Evolutionary conservation across 1,284 basidiomycete species (phyloP).

Genomic region (Puccinia triticina): DNA sequence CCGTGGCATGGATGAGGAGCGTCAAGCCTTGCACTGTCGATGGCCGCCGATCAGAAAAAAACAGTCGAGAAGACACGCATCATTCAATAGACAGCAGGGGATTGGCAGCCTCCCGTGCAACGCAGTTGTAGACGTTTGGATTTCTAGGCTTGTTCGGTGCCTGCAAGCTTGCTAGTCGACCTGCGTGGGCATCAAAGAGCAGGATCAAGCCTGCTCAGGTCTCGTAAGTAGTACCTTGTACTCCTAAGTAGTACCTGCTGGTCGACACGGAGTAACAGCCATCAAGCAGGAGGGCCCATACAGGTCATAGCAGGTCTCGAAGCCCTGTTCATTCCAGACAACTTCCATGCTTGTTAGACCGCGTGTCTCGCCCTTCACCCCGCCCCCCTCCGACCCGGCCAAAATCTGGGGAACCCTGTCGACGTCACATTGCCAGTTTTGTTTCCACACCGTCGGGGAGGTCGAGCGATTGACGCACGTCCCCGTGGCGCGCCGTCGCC

Average conservation of each 20-base stretch:
- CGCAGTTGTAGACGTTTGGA: background rate
- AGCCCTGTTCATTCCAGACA: background rate
- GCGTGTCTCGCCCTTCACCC: too few species aligned
- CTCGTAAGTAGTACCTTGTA: background rate
- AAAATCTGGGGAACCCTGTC: too few species aligned
- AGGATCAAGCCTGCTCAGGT: background rate
- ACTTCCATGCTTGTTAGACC: too few species aligned
- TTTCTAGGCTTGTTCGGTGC: slow-evolving; percentile 5
- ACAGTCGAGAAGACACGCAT: background rate
- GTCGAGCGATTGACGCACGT: too few species aligned
- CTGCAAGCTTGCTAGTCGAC: background rate
- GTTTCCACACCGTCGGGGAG: too few species aligned
- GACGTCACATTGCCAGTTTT: too few species aligned
- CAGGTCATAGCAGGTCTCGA: background rate
- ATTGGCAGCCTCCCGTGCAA: background rate
- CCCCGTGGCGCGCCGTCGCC: too few species aligned
- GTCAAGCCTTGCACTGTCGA: background rate
- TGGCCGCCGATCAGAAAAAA: background rate
- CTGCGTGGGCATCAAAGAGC: background rate
- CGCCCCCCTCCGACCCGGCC: too few species aligned
- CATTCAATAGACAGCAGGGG: background rate
- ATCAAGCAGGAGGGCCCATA: background rate
- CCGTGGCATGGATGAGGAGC: background rate
- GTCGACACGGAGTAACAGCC: background rate
- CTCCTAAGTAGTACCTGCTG: background rate